Percentiles rank a stretch among this genome's conserved stretches.
Evolutionary conservation across 2,329 filamentous ascomycete genomes (phyloP).

Genomic region (Dothidotthia symphoricarpi): DNA sequence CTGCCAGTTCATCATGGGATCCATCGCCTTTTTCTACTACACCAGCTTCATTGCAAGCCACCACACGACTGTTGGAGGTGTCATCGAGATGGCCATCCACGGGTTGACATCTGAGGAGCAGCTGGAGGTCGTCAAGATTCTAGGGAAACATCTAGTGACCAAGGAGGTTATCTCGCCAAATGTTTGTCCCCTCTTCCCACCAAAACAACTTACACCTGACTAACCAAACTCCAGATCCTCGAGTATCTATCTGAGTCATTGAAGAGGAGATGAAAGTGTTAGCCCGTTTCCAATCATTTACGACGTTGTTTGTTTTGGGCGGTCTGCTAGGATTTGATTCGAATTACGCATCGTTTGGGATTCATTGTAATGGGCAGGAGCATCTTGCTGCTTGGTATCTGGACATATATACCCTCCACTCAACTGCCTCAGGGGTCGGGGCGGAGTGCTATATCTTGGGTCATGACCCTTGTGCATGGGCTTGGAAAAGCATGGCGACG

Average conservation of each 20-base stretch:
- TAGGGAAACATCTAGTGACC: conserved; percentile 64
- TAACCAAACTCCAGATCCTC: conserved; percentile 15
- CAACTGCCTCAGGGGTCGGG: neutral
- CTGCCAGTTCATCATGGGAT: conserved; percentile 99
- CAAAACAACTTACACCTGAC: conserved; percentile 1
- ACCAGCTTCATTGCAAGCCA: conserved; percentile 93
- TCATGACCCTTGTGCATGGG: too few relatives aligned
- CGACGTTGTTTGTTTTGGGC: conserved; percentile 1
- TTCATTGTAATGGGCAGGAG: too few relatives aligned
- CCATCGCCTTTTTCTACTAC: conserved; percentile 98
- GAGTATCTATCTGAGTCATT: conserved; percentile 26
- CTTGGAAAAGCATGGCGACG: too few relatives aligned
- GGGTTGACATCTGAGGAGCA: conserved; percentile 87
- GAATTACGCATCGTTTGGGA: neutral
- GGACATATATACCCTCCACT: conserved; percentile 1
- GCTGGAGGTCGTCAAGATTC: conserved; percentile 68
- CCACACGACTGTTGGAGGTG: conserved; percentile 77
- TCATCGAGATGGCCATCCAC: conserved; percentile 88
- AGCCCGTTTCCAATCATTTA: neutral
- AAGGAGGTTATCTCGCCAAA: conserved; percentile 58
- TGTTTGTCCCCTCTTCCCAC: conserved; percentile 37
- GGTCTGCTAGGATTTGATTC: neutral
- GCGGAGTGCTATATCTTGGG: too few relatives aligned
- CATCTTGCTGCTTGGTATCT: too few relatives aligned
- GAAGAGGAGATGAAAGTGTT: conserved; percentile 19